phyloP scores from a whole-genome alignment of 192 early-diverging fungal genomes.

The Pilobolus umbonatus region DNA sequence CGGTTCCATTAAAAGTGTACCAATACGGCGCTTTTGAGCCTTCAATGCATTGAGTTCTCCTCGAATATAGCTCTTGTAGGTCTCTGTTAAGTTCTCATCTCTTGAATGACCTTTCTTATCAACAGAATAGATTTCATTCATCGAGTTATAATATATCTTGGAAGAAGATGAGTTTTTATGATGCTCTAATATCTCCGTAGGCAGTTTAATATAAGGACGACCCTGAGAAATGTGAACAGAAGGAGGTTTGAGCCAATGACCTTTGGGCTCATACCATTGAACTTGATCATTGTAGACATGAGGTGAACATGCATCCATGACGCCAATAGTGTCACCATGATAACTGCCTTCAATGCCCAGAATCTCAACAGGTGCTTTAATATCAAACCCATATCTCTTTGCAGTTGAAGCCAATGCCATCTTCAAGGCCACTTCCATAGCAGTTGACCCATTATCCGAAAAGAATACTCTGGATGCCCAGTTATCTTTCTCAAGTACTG shows the following conservation, averaged over 20 bases:
- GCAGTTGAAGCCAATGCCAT: constrained; percentile 61
- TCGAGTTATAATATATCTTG: constrained; percentile 14
- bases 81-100: constrained; percentile 22
- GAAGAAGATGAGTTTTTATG: neutral
- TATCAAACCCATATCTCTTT: constrained; percentile 34
- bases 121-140: constrained; percentile 14
- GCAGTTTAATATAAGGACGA: constrained; percentile 38
- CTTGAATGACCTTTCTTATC: constrained; percentile 5
- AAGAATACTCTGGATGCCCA: constrained; percentile 74
- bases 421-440: constrained; percentile 78
- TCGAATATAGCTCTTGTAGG: constrained; percentile 43
- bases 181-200: constrained; percentile 25
- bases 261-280: constrained; percentile 61
- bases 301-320: constrained; percentile 75
- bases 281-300: constrained; percentile 67
- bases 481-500: constrained; percentile 48
- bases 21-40: constrained; percentile 40
- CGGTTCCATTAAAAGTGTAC: constrained; percentile 71
- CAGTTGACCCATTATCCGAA: constrained; percentile 78
- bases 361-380: constrained; percentile 42
- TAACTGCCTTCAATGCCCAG: constrained; percentile 74
- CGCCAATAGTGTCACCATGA: constrained; percentile 84
- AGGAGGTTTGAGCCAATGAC: constrained; percentile 71
- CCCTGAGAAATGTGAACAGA: constrained; percentile 46
- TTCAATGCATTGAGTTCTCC: constrained; percentile 30